These are phyloP conservation scores for Herpetospermum pedunculosum DNA, from an alignment of 306 rosid genomes.

Conservation along the genomic window DNA sequence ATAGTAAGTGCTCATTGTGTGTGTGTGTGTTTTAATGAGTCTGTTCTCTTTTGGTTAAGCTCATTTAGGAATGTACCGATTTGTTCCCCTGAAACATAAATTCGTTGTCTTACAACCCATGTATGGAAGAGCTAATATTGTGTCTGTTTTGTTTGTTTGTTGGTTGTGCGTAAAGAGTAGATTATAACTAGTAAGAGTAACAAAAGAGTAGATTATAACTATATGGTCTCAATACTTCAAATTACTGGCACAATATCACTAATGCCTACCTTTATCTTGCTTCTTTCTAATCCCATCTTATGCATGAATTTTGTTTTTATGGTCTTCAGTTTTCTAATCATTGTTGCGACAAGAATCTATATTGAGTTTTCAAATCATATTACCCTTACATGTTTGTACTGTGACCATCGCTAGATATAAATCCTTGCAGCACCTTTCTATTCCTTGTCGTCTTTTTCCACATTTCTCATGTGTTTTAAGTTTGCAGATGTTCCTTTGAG, in stretches of 20 bases:
- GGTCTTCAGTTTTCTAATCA: neutral
- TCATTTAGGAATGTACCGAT: neutral
- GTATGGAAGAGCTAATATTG: neutral
- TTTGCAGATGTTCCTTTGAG: constrained; percentile 72
- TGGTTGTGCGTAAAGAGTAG: neutral
- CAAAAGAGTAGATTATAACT: no score
- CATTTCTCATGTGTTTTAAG: neutral
- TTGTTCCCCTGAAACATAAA: neutral
- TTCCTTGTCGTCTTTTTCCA: neutral
- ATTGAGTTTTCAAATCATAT: neutral
- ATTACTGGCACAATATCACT: neutral
- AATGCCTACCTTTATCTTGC: neutral
- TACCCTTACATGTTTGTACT: neutral
- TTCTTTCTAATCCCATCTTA: neutral
- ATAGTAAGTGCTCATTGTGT: constrained; percentile 28
- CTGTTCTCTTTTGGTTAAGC: neutral
- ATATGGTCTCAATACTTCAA: neutral
- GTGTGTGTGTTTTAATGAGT: neutral
- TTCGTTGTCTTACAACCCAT: neutral
- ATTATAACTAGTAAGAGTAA: no score
- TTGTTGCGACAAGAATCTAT: neutral
- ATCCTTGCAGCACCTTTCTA: neutral
- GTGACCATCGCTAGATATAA: neutral
- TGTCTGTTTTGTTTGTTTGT: neutral
- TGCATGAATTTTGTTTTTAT: neutral